Evolutionary conservation across 331 rosid genomes (phyloP).

Genomic region (Phaseolus coccineus): DNA sequence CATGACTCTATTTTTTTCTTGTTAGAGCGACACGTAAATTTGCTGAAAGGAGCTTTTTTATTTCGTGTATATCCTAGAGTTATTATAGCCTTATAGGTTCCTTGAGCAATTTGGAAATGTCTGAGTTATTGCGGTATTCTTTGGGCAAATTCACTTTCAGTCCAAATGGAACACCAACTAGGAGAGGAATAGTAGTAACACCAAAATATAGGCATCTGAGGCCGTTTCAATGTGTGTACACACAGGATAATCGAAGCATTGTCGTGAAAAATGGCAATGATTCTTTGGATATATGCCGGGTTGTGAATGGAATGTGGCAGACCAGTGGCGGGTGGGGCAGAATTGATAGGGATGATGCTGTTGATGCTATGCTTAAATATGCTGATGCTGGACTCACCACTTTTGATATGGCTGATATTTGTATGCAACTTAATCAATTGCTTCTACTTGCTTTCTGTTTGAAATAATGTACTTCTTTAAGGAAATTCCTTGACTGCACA

Average conservation of each 20-base stretch:
- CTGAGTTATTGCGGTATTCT: constrained; percentile 53
- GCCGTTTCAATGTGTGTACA: constrained; percentile 53
- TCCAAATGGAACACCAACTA: constrained; percentile 35
- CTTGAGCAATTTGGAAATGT: constrained; percentile 51
- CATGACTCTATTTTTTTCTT: not conserved
- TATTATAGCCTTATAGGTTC: constrained; percentile 1
- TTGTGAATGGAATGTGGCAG: constrained; percentile 94
- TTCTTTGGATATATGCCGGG: constrained; percentile 70
- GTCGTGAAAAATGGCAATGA: constrained; percentile 69
- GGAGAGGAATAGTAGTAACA: constrained; percentile 26
- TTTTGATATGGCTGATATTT: constrained; percentile 91
- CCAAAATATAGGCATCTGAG: constrained; percentile 40
- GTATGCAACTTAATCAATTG: constrained; percentile 48
- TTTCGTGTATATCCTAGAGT: constrained; percentile 23
- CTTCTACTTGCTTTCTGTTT: constrained; percentile 34
- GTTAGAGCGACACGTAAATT: constrained; percentile 19
- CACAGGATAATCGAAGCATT: constrained; percentile 49
- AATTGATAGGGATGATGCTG: constrained; percentile 69
- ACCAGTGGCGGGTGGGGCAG: constrained; percentile 94
- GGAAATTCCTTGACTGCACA: constrained; percentile 3
- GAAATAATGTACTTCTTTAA: not conserved
- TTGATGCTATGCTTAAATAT: constrained; percentile 78
- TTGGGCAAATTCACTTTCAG: constrained; percentile 49
- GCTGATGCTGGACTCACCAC: constrained; percentile 77
- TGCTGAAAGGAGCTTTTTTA: not conserved